phyloP scores from a whole-genome alignment of 1,139 yeast species.

The Zhuliangozyma blackwelliae region DNA sequence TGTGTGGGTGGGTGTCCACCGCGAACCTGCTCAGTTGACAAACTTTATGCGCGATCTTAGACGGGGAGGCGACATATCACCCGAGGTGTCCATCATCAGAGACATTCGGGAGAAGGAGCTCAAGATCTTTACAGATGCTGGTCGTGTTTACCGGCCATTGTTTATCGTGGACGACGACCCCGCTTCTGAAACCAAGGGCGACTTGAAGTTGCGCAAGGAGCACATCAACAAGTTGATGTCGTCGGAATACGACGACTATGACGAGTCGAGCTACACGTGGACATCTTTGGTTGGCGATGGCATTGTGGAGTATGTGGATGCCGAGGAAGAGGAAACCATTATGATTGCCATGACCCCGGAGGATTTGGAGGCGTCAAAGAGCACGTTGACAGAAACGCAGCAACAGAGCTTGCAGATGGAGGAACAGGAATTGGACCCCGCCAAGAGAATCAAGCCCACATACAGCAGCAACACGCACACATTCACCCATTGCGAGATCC shows the following conservation, averaged over 20 bases:
- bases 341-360: conserved; percentile 99
- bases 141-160: conserved; percentile 93
- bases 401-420: conserved; percentile 37
- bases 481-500: conserved; percentile 98
- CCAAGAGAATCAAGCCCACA: conserved; percentile 79
- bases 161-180: conserved; percentile 86
- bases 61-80: conserved; percentile 92
- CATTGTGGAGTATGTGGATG: conserved; percentile 90
- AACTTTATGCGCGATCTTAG: conserved; percentile 88
- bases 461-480: conserved; percentile 64
- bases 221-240: conserved; percentile 71
- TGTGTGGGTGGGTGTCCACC: conserved; percentile 98
- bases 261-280: conserved; percentile 72
- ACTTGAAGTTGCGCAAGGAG: conserved; percentile 76
- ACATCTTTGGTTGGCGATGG: conserved; percentile 79
- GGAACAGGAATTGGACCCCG: conserved; percentile 63
- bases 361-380: conserved; percentile 71
- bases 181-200: conserved; percentile 71
- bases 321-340: conserved; percentile 96
- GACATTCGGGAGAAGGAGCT: conserved; percentile 96
- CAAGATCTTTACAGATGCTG: conserved; percentile 96
- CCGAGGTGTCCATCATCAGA: conserved; percentile 94
- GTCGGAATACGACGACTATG: conserved; percentile 59
- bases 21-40: conserved; percentile 88
- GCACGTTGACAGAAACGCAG: conserved; percentile 42